These are phyloP conservation scores for Triangularia setosa DNA, from an alignment of 2,329 filamentous ascomycete genomes.

Conservation along the genomic window DNA sequence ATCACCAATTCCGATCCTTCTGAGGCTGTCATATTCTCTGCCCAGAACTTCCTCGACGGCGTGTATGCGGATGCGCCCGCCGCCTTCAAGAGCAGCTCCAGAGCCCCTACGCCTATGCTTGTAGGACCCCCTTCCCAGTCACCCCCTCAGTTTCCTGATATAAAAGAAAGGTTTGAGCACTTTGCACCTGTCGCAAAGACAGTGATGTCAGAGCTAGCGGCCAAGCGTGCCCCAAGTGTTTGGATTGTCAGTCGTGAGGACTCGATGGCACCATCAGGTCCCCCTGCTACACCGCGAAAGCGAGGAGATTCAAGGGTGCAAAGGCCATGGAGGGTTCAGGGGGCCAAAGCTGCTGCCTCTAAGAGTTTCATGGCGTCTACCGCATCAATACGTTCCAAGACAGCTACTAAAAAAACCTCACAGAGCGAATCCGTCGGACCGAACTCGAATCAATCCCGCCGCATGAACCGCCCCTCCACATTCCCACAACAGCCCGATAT, in stretches of 20 bases:
- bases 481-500: constrained; percentile 74
- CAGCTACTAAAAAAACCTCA: constrained; percentile 41
- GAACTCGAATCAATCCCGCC: constrained; percentile 52
- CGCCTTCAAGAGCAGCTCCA: constrained; percentile 57
- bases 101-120: constrained; percentile 66
- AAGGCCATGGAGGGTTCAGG: background rate
- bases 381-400: constrained; percentile 42
- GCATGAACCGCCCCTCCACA: constrained; percentile 64
- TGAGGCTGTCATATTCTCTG: constrained; percentile 72
- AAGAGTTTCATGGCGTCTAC: constrained; percentile 45
- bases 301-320: background rate
- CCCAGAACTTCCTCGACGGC: constrained; percentile 72
- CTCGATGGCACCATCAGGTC: constrained; percentile 19
- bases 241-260: constrained; percentile 40
- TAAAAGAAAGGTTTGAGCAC: background rate
- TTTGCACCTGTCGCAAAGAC: background rate
- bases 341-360: background rate
- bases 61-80: constrained; percentile 64
- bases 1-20: constrained; percentile 73
- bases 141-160: constrained; percentile 26
- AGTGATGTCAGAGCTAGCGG: background rate
- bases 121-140: constrained; percentile 43
- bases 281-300: constrained; percentile 4
- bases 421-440: constrained; percentile 49
- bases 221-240: constrained; percentile 39